phyloP scores from a whole-genome alignment of 2,329 filamentous ascomycete species.

The Colletotrichum salicis region DNA sequence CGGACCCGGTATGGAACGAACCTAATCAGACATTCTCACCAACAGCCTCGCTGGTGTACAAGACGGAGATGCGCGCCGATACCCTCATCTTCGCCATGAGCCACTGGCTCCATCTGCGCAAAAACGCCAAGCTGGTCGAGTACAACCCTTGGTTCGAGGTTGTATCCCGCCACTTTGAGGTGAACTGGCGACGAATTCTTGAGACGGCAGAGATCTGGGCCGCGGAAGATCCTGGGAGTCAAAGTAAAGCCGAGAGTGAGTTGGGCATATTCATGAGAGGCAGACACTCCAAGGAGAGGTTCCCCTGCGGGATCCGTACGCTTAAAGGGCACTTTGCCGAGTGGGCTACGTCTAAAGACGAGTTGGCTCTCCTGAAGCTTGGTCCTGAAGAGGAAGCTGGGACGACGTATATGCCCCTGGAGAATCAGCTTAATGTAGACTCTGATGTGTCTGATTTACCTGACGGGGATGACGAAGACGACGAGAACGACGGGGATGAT shows the following conservation, averaged over 20 bases:
- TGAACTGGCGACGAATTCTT: not conserved
- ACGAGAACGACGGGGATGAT: no score
- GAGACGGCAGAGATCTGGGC: not conserved
- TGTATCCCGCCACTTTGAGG: conserved; percentile 14
- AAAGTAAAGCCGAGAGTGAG: not conserved
- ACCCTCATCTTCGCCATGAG: conserved; percentile 46
- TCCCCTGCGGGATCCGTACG: not conserved
- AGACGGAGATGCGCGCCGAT: conserved; percentile 39
- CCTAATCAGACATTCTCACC: conserved; percentile 48
- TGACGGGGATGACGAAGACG: no score
- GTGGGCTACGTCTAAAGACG: not conserved
- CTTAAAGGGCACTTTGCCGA: not conserved
- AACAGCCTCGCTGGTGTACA: conserved; percentile 43
- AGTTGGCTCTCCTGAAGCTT: not conserved
- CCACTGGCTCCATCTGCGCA: conserved; percentile 40
- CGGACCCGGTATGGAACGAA: conserved; percentile 65
- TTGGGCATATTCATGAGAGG: not conserved
- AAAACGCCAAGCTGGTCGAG: not conserved
- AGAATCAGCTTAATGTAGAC: no score
- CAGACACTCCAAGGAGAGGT: not conserved
- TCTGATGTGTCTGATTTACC: not conserved
- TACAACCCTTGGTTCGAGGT: not conserved
- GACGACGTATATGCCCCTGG: no score
- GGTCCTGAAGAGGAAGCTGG: not conserved
- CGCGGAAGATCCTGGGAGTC: not conserved